A percentile compares a stretch with the other conserved stretches of the same genome.
phyloP scores from a whole-genome alignment of 495 filamentous ascomycete genomes.

The Rusavskia elegans region DNA sequence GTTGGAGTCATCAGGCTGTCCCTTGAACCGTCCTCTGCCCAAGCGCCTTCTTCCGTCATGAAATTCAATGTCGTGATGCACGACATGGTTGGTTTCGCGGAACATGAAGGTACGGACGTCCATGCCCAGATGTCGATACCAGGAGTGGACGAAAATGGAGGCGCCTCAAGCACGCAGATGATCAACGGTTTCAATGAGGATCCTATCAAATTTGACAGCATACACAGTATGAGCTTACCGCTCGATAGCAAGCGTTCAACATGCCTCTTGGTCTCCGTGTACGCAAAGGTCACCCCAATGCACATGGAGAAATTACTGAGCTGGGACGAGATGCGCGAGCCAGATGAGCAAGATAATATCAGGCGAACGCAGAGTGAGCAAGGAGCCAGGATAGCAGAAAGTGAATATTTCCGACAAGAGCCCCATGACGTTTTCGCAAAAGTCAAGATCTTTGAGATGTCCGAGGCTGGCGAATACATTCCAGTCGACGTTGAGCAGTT shows the following conservation, averaged over 20 bases:
- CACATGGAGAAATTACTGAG: slow-evolving; percentile 95
- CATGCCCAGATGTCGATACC: slow-evolving; percentile 94
- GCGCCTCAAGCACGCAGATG: slow-evolving; percentile 85
- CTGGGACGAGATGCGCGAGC: slow-evolving; percentile 96
- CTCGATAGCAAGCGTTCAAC: slow-evolving; percentile 60
- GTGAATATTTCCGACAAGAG: slow-evolving; percentile 84
- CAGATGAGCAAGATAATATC: slow-evolving; percentile 17
- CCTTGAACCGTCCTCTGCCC: slow-evolving; percentile 83
- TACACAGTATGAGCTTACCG: slow-evolving; percentile 97
- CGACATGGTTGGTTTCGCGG: slow-evolving; percentile 88
- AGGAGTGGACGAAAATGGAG: slow-evolving; percentile 80
- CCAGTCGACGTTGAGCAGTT: slow-evolving; percentile 86
- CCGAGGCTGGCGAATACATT: slow-evolving; percentile 77
- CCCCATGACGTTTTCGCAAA: slow-evolving; percentile 83
- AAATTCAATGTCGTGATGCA: slow-evolving; percentile 99
- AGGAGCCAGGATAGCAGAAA: slow-evolving; percentile 65
- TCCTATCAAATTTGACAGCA: slow-evolving; percentile 89
- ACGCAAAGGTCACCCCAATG: slow-evolving; percentile 80
- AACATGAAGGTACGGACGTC: slow-evolving; percentile 88
- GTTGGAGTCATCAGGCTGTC: slow-evolving; percentile 83
- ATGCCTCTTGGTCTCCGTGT: slow-evolving; percentile 77
- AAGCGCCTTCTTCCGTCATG: slow-evolving; percentile 78
- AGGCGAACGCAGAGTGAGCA: slow-evolving; percentile 44
- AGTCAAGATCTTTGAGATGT: slow-evolving; percentile 75
- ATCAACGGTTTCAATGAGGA: slow-evolving; percentile 90